Conservation (phyloP, 106 monocot genomes). For the Platanthera guangdongensis region DNA sequence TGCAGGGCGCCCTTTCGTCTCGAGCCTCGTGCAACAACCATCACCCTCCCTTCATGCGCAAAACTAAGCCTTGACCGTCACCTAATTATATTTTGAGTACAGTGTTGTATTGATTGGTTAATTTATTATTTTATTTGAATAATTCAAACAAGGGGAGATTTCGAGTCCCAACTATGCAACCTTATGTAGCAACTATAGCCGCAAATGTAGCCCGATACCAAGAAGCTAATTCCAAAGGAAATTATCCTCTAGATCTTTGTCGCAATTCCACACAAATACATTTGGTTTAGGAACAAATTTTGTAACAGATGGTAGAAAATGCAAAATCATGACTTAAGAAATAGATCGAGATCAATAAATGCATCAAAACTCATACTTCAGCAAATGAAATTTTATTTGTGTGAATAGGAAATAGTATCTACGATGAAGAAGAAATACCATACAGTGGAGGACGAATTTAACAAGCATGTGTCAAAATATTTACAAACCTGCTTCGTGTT, state of each 20-base stretch:
- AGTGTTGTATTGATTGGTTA: too few relatives aligned
- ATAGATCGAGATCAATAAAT: background rate
- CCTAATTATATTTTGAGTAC: too few relatives aligned
- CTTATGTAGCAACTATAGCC: too few relatives aligned
- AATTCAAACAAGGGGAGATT: too few relatives aligned
- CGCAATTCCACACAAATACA: background rate
- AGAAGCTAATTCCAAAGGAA: background rate
- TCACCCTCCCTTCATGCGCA: too few relatives aligned
- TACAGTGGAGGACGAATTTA: background rate
- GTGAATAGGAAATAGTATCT: background rate
- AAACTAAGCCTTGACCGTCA: too few relatives aligned
- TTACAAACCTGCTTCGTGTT: constrained; percentile 87
- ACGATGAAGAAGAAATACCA: background rate
- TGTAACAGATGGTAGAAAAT: background rate
- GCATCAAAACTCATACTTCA: background rate
- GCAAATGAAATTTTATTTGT: background rate
- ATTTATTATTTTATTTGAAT: too few relatives aligned
- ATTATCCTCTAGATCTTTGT: background rate
- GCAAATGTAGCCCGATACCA: too few relatives aligned
- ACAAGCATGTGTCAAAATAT: background rate
- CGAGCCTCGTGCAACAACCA: too few relatives aligned
- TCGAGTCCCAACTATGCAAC: too few relatives aligned
- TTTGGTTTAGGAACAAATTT: background rate
- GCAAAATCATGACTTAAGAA: background rate
- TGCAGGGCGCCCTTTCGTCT: too few relatives aligned